These are phyloP conservation scores for Tremellales sp. DNA, from an alignment of 1,284 basidiomycete species.

Conservation along the genomic window DNA sequence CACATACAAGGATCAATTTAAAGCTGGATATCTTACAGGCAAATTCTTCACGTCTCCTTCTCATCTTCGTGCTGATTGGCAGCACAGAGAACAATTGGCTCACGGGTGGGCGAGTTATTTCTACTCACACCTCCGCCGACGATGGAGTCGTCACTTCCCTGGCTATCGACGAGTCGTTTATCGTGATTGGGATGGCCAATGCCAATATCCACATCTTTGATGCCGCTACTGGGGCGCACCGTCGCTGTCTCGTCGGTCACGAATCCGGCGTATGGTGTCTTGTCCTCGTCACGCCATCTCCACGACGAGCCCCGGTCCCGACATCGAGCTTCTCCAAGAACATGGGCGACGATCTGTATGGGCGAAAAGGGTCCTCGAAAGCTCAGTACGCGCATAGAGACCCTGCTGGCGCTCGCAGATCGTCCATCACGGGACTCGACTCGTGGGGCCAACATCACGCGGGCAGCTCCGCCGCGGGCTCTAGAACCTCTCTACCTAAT, in stretches of 20 bases:
- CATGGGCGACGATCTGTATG: too few relatives aligned
- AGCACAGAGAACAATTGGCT: conserved; percentile 79
- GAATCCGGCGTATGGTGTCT: conserved; percentile 90
- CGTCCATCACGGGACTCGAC: too few relatives aligned
- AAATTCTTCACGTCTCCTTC: conserved; percentile 31
- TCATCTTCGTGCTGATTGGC: background rate
- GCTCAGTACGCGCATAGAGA: too few relatives aligned
- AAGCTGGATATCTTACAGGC: conserved; percentile 71
- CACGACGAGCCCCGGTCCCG: background rate
- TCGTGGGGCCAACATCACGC: too few relatives aligned
- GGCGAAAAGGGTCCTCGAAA: too few relatives aligned
- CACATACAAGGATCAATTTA: conserved; percentile 64
- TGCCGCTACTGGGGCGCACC: conserved; percentile 70
- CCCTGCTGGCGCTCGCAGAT: too few relatives aligned
- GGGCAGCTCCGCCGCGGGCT: too few relatives aligned
- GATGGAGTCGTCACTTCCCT: conserved; percentile 80
- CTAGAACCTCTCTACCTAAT: too few relatives aligned
- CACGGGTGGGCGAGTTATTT: conserved; percentile 70
- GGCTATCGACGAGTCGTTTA: conserved; percentile 77
- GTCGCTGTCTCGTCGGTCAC: conserved; percentile 77
- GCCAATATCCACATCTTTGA: conserved; percentile 84
- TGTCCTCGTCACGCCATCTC: conserved; percentile 56
- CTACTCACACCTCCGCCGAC: conserved; percentile 65
- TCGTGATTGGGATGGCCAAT: conserved; percentile 87
- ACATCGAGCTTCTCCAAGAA: too few relatives aligned